Evolutionary conservation across 2,329 filamentous ascomycete genomes (phyloP), one percentile per base, ranked within the genome.

Genomic region (Didymella sp.): DNA sequence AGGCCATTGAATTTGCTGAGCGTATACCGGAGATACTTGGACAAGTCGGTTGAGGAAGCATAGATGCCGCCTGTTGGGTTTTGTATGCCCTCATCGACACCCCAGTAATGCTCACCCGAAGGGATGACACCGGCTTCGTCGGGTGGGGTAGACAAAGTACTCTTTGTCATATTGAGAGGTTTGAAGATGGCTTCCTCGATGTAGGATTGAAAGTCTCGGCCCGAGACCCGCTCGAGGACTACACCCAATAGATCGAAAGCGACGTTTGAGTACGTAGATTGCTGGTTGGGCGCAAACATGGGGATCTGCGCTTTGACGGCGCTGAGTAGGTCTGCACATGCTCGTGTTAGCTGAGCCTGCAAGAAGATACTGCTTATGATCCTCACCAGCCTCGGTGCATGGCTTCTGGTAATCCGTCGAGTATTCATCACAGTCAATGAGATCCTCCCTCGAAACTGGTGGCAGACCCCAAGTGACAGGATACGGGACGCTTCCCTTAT

Each of bases 61-160:
- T 79, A 82, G 27, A 81, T 74, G 1, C 78, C 79, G 8, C 79
- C 79, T 0, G 78, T 78, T 2, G 79, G 79, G 15, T 69, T 74
- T 47, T 79, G 75, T 1, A 80, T 68, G 2, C 79, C 79, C 45
- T 72, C 68, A 13, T 80, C 73, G 1, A 77, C 63, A 47, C 75
- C 78, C 77, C 77, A 80, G 62, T 74, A 79, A 15, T 74, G 69
- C 0, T 64, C 60, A 1, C 67, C 67, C 0, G 70, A 19, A 0
- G 77, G 77, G 5, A 80, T 75, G 0, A 79, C 77, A 8, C 76
- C 77, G 51, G 73, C 67, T 13, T 67, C 67, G 53, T 79, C 73
- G 3, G 68, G 64, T 4, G 73, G 73, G 11, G 31, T 27, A 1
- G 66, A 65, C 4, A 75, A 46, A 1, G 67, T 68, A 50, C 67